Evolutionary conservation across 176 grass and related monocot genomes (phyloP).

Genomic region (Rhynchospora breviuscula): DNA sequence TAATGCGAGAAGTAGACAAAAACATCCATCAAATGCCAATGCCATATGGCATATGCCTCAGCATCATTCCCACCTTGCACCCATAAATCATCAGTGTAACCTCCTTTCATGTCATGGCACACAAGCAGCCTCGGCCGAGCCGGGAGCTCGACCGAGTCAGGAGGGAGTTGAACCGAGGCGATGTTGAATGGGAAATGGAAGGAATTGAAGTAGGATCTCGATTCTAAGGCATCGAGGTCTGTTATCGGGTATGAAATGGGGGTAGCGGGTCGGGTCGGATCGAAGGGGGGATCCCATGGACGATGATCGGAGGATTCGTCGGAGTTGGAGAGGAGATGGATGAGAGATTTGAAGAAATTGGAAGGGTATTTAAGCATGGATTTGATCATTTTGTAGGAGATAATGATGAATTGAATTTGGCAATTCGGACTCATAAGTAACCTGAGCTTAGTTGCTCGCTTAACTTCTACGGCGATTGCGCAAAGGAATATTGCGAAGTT

Average conservation of each 20-base stretch:
- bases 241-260: slow-evolving; percentile 89
- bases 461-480: background rate
- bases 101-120: slow-evolving; percentile 87
- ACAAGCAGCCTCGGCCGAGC: slow-evolving; percentile 54
- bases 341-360: background rate
- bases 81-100: slow-evolving; percentile 61
- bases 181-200: slow-evolving; percentile 87
- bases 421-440: background rate
- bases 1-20: slow-evolving; percentile 98
- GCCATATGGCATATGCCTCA: slow-evolving; percentile 78
- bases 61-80: slow-evolving; percentile 61
- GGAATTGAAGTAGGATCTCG: slow-evolving; percentile 60
- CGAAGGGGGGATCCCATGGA: slow-evolving; percentile 64
- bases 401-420: background rate
- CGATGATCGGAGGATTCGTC: slow-evolving; percentile 19
- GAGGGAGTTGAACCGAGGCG: slow-evolving; percentile 34
- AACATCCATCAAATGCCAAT: slow-evolving; percentile 87
- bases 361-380: background rate
- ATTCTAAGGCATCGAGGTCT: slow-evolving; percentile 53
- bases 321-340: slow-evolving; percentile 13
- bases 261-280: slow-evolving; percentile 47
- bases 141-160: slow-evolving; percentile 31
- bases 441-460: background rate
- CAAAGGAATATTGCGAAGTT: background rate
- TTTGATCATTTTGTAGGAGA: background rate